Conservation (phyloP, 345 rosid species). For the Eucalyptus victrix region DNA sequence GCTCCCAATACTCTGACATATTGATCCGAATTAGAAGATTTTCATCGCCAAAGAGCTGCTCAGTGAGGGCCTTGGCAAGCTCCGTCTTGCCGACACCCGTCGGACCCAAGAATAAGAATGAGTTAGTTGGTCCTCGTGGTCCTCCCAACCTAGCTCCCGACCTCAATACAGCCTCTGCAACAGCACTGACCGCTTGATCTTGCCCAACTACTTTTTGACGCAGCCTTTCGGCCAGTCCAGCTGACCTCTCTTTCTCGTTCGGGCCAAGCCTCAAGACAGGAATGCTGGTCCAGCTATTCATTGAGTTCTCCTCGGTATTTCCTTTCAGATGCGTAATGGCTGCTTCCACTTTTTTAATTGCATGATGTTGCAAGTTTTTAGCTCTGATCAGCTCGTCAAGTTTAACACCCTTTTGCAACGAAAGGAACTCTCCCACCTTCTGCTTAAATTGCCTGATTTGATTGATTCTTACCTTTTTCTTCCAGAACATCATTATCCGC, state of each 20-base stretch:
- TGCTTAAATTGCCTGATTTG: slow-evolving; percentile 64
- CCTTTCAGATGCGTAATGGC: slow-evolving; percentile 37
- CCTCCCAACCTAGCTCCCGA: slow-evolving; percentile 80
- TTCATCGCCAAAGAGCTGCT: slow-evolving; percentile 78
- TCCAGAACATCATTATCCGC: slow-evolving; percentile 63
- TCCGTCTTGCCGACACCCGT: slow-evolving; percentile 90
- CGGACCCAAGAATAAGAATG: slow-evolving; percentile 84
- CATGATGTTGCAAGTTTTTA: slow-evolving; percentile 7
- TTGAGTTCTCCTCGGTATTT: slow-evolving; percentile 35
- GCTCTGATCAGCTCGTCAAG: too few species aligned
- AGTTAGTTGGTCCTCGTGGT: slow-evolving; percentile 80
- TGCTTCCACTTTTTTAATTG: too few species aligned
- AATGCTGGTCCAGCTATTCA: slow-evolving; percentile 89
- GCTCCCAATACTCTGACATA: slow-evolving; percentile 86
- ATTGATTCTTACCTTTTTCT: slow-evolving; percentile 80
- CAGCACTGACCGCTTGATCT: slow-evolving; percentile 56
- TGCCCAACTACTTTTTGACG: slow-evolving; percentile 79
- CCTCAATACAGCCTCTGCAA: slow-evolving; percentile 70
- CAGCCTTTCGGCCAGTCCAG: slow-evolving; percentile 64
- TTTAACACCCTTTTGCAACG: background rate
- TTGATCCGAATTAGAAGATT: slow-evolving; percentile 59
- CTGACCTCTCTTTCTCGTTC: slow-evolving; percentile 66
- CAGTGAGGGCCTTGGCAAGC: slow-evolving; percentile 84
- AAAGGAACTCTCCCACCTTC: slow-evolving; percentile 52
- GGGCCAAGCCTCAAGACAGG: slow-evolving; percentile 80